Evolutionary conservation across 139 green algal species (phyloP).

Genomic region (Axilococcus clingmanii): DNA sequence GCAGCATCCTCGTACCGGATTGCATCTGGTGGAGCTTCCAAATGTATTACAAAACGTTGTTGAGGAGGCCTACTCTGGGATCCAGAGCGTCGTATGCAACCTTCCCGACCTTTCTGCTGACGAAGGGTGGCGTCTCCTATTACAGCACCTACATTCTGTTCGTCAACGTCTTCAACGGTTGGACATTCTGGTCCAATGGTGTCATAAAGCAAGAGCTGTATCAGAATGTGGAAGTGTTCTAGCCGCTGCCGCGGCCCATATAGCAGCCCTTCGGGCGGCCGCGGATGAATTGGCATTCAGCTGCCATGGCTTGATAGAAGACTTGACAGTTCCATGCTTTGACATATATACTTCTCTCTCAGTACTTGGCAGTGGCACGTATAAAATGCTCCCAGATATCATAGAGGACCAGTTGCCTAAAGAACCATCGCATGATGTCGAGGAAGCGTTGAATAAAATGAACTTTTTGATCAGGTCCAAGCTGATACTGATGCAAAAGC

Average conservation of each 20-base stretch:
- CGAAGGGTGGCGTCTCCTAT: conserved; percentile 33
- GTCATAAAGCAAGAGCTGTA: conserved; percentile 26
- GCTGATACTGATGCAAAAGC: conserved; percentile 5
- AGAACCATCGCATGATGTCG: not conserved
- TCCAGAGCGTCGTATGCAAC: too few relatives aligned
- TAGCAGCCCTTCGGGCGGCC: conserved; percentile 9
- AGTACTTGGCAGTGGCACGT: conserved; percentile 24
- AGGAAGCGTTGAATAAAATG: conserved; percentile 2
- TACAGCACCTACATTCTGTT: conserved; percentile 26
- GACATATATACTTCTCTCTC: conserved; percentile 40
- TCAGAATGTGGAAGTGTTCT: conserved; percentile 17
- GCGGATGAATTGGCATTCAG: conserved; percentile 37
- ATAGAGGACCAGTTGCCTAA: conserved; percentile 21
- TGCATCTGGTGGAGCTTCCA: not conserved
- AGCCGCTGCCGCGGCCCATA: conserved; percentile 23
- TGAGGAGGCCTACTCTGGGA: conserved; percentile 6
- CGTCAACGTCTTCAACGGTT: conserved; percentile 43
- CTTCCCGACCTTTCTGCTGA: too few relatives aligned
- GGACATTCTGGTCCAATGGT: conserved; percentile 37
- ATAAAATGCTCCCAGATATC: conserved; percentile 17
- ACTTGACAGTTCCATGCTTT: conserved; percentile 25
- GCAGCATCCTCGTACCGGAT: too few relatives aligned
- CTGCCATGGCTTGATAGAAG: conserved; percentile 32
- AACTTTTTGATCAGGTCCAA: conserved; percentile 7
- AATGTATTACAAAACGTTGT: not conserved